Evolutionary conservation across 2,329 filamentous ascomycete genomes (phyloP), one percentile per base, ranked within the genome.

Genomic region (Colletotrichum phormii): DNA sequence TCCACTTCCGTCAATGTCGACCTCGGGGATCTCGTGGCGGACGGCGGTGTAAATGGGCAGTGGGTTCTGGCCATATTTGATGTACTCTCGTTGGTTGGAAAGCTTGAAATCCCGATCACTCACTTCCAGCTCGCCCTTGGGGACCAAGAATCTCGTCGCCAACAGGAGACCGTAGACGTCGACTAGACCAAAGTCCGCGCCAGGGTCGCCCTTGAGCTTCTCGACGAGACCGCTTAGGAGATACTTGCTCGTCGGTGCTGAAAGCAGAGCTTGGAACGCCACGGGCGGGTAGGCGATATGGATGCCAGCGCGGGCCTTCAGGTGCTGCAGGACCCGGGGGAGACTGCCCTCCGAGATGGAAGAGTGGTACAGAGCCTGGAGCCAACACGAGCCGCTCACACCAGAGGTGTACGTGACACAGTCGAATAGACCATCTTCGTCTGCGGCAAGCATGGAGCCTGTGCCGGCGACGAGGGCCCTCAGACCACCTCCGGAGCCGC

Each of bases 1-100:
- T 77, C 79, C 74, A 81, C 83, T 46, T 82, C 82, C 77, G 1
- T 82, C 78, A 55, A 84, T 83, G 57, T 88, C 87, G 8, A 91
- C 81, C 8, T 92, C 85, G 0, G 96, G 97, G 29, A 99, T 98
- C 81, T 99, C 97, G 79, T 99, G 97, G 8, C 97, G 91, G 1
- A 99, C 96, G 0, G 95, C 95, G 0, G 96, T 97, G 79, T 99
- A 99, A 62, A 99, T 98, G 0, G 97, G 97, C 76, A 99, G 84
- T 0, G 97, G 97, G 72, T 96, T 90, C 58, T 93, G 89, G 1
- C 97, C 97, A 73, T 92, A 89, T 64, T 94, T 90, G 24, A 97
- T 87, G 76, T 93, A 95, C 18, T 89, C 87, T 69, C 91, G 88
- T 81, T 99, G 97, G 77, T 94, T 96, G 0, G 96, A 98, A 15